Percentiles rank a stretch among this genome's conserved stretches.
Conservation (phyloP, 306 rosid species). For the Acacia acuminata region DNA sequence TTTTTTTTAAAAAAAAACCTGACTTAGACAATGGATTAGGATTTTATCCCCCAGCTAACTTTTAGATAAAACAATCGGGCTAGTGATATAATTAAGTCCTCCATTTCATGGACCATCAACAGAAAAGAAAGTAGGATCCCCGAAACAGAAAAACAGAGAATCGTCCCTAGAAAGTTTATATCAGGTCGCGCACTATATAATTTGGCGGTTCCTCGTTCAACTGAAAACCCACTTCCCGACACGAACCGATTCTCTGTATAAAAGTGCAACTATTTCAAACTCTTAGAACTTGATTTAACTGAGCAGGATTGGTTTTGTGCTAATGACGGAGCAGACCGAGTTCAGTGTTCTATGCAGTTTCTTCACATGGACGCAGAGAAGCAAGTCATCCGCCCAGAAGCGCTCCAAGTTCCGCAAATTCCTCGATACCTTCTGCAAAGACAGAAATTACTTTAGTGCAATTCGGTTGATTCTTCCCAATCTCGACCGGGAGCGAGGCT, state of each 20-base stretch:
- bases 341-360: conserved; percentile 77
- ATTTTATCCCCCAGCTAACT: no score
- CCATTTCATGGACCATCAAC: no score
- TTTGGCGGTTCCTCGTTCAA: not conserved
- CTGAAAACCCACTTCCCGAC: not conserved
- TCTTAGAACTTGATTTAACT: not conserved
- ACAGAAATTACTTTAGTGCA: conserved; percentile 58
- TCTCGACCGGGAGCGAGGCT: conserved; percentile 87
- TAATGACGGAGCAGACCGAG: conserved; percentile 61
- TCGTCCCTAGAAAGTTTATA: no score
- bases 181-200: no score
- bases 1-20: no score
- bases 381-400: conserved; percentile 66
- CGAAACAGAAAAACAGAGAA: no score
- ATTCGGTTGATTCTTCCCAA: conserved; percentile 80
- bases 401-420: conserved; percentile 89
- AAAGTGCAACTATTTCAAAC: not conserved
- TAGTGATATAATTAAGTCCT: no score
- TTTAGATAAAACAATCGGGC: no score
- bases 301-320: not conserved
- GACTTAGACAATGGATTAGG: no score
- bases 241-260: not conserved
- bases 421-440: conserved; percentile 71
- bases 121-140: no score
- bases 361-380: conserved; percentile 76